Evolutionary conservation across 2,329 filamentous ascomycete genomes (phyloP).

Genomic region (Phoma sp.): DNA sequence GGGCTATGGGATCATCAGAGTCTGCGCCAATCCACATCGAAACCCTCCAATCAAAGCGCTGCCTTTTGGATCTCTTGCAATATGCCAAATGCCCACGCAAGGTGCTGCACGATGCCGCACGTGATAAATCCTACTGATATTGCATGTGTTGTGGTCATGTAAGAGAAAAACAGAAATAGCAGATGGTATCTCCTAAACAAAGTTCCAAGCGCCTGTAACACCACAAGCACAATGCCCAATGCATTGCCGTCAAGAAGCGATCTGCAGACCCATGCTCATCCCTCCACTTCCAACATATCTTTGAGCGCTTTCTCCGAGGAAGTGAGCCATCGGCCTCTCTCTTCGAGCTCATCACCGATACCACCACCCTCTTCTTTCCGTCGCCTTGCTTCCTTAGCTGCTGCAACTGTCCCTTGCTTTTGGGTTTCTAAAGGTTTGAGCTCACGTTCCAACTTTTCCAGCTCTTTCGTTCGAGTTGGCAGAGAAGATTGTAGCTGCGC

Average conservation of each 20-base stretch:
- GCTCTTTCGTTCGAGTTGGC: constrained; percentile 69
- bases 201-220: constrained; percentile 5
- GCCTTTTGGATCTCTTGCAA: too few relatives aligned
- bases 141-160: neutral
- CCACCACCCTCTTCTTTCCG: constrained; percentile 70
- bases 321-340: constrained; percentile 75
- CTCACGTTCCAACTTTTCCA: constrained; percentile 71
- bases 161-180: neutral
- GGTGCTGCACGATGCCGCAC: too few relatives aligned
- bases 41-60: too few relatives aligned
- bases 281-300: constrained; percentile 65
- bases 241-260: neutral
- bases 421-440: constrained; percentile 71
- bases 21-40: too few relatives aligned
- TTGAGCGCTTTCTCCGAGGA: constrained; percentile 69
- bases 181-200: constrained; percentile 9
- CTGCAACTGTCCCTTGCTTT: constrained; percentile 67
- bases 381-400: constrained; percentile 73
- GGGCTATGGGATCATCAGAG: too few relatives aligned
- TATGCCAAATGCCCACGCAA: too few relatives aligned
- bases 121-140: too few relatives aligned
- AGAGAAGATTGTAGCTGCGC: constrained; percentile 63
- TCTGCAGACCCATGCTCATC: constrained; percentile 13
- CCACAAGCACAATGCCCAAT: neutral
- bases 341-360: constrained; percentile 75